Evolutionary conservation across 75 land plant species (phyloP).

Genomic region (Larix kaempferi): DNA sequence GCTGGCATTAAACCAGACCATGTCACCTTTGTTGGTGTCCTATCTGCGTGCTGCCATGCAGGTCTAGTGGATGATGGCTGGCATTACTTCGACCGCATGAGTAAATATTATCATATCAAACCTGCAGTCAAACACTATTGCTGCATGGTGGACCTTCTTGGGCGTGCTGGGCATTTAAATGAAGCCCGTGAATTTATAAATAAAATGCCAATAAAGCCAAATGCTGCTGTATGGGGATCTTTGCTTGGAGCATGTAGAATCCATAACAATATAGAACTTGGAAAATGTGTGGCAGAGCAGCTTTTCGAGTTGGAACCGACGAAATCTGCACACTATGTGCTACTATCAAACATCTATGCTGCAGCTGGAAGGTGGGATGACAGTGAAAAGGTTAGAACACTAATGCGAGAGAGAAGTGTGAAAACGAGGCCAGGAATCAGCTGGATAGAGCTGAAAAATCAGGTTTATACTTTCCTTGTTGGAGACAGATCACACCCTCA

Average conservation of each 20-base stretch:
- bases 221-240: slow-evolving; percentile 18
- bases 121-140: slow-evolving; percentile 18
- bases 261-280: slow-evolving; percentile 18
- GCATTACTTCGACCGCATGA: slow-evolving; percentile 13
- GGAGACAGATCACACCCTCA: background rate
- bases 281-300: slow-evolving; percentile 11
- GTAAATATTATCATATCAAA: slow-evolving; percentile 8
- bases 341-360: slow-evolving; percentile 24
- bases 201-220: slow-evolving; percentile 25
- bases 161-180: slow-evolving; percentile 9
- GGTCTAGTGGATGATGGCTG: slow-evolving; percentile 11
- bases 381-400: slow-evolving; percentile 6
- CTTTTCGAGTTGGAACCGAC: slow-evolving; percentile 15
- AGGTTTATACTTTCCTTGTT: background rate
- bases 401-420: slow-evolving; percentile 9
- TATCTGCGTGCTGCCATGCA: slow-evolving; percentile 18
- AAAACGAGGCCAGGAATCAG: slow-evolving; percentile 15
- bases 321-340: slow-evolving; percentile 10
- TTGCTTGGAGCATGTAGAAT: slow-evolving; percentile 29
- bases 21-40: slow-evolving; percentile 17
- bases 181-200: slow-evolving; percentile 16
- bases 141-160: slow-evolving; percentile 23
- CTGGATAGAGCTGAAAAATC: slow-evolving; percentile 9
- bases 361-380: slow-evolving; percentile 9
- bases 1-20: slow-evolving; percentile 8